Conservation (phyloP, 2,329 filamentous ascomycete genomes). For the Amesomyces nigricolor region DNA sequence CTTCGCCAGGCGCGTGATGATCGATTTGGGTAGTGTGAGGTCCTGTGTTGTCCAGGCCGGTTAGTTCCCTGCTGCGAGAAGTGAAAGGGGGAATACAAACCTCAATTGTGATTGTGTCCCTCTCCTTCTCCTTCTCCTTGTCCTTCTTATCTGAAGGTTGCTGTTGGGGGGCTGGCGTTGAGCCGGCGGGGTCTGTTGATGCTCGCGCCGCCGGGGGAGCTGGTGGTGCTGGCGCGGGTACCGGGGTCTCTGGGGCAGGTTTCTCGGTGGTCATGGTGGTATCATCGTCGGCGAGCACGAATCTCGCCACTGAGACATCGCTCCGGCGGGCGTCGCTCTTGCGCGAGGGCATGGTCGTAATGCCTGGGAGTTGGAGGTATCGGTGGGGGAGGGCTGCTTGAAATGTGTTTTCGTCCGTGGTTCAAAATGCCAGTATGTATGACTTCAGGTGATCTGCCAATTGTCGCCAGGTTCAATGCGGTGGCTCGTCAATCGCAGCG, state of each 20-base stretch:
- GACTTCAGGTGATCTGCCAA: too few species aligned
- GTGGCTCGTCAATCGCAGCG: not conserved
- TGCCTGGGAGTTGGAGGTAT: not conserved
- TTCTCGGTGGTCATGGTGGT: conserved; percentile 18
- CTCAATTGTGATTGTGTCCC: conserved; percentile 48
- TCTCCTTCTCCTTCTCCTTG: conserved; percentile 26
- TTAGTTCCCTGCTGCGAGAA: conserved; percentile 12
- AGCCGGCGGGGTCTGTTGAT: conserved; percentile 23
- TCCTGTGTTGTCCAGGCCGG: conserved; percentile 37
- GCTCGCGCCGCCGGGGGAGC: conserved; percentile 16
- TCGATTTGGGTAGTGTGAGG: conserved; percentile 71
- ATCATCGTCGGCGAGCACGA: conserved; percentile 41
- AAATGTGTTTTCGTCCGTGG: not conserved
- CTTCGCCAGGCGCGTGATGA: conserved; percentile 74
- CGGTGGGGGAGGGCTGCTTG: not conserved
- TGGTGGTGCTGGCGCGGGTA: conserved; percentile 19
- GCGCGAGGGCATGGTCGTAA: conserved; percentile 46
- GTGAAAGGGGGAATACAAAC: conserved; percentile 31
- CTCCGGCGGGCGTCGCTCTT: conserved; percentile 45
- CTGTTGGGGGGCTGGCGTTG: conserved; percentile 21
- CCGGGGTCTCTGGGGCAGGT: conserved; percentile 2
- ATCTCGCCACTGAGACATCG: conserved; percentile 43
- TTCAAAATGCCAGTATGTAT: not conserved
- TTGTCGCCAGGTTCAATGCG: too few species aligned
- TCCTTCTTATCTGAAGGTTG: conserved; percentile 24